phyloP scores from a whole-genome alignment of 768 basidiomycete species.

The Kwoniella heveanensis region DNA sequence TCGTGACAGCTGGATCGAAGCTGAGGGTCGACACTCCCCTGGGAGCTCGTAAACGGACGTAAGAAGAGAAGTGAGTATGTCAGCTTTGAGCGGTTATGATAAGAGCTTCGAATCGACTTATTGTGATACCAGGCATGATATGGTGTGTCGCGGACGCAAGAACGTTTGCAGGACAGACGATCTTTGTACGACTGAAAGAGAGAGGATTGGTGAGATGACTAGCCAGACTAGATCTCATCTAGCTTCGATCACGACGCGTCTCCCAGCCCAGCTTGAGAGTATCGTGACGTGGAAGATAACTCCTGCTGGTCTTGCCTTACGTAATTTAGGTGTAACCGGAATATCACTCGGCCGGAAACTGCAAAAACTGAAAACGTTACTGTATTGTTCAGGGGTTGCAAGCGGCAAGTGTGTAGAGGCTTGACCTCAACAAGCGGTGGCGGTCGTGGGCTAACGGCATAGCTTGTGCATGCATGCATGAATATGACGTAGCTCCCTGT shows the following conservation, averaged over 20 bases:
- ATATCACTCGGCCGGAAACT: neutral
- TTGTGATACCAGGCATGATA: constrained; percentile 21
- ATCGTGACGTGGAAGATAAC: no score
- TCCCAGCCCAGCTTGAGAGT: no score
- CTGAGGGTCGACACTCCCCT: constrained; percentile 78
- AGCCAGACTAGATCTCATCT: no score
- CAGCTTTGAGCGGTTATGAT: constrained; percentile 2
- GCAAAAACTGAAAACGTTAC: no score
- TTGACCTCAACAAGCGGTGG: neutral
- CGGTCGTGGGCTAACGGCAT: neutral
- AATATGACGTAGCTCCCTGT: neutral
- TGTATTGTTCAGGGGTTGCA: neutral
- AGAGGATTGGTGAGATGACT: no score
- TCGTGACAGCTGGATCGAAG: constrained; percentile 63
- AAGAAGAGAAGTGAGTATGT: neutral
- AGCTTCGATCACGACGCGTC: no score
- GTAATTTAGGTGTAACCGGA: neutral
- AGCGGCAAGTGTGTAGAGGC: no score
- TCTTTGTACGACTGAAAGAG: no score
- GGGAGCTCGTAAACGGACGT: constrained; percentile 78
- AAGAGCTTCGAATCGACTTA: constrained; percentile 5
- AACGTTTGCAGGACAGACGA: no score
- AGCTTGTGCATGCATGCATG: neutral
- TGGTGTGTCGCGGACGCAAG: neutral
- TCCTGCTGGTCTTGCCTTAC: no score